Percentiles rank a stretch among this genome's conserved stretches.
Evolutionary conservation across 768 basidiomycete genomes (phyloP).

Genomic region (Boletus rex-veris): DNA sequence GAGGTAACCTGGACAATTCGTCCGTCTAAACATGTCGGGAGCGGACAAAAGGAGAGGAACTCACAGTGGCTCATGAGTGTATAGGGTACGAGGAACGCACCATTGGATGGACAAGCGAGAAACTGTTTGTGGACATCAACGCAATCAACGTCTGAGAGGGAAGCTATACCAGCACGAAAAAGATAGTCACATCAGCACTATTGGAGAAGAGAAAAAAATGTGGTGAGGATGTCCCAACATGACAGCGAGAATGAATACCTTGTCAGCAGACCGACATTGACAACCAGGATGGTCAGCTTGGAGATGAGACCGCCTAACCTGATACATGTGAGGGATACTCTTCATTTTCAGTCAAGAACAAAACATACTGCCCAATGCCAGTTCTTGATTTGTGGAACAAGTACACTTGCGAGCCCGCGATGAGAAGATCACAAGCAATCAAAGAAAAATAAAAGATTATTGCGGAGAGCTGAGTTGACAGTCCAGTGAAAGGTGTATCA

Average conservation of each 20-base stretch:
- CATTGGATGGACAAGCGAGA: slow-evolving; percentile 34
- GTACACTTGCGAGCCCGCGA: slow-evolving; percentile 34
- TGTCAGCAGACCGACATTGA: slow-evolving; percentile 36
- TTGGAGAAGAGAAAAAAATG: neutral
- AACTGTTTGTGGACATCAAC: slow-evolving; percentile 23
- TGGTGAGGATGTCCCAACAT: neutral
- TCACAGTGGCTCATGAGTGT: slow-evolving; percentile 38
- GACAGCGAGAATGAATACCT: slow-evolving; percentile 19
- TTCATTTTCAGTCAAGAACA: neutral
- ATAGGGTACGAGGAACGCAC: slow-evolving; percentile 35
- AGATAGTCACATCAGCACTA: slow-evolving; percentile 29
- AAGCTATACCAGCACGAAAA: slow-evolving; percentile 24
- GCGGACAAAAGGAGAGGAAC: neutral
- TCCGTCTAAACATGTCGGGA: neutral
- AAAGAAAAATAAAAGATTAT: slow-evolving; percentile 33
- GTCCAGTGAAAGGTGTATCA: neutral
- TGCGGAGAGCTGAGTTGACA: slow-evolving; percentile 26
- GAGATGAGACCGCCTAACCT: slow-evolving; percentile 34
- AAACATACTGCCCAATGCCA: slow-evolving; percentile 27
- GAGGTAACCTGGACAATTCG: slow-evolving; percentile 29
- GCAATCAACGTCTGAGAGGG: neutral
- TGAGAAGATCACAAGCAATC: slow-evolving; percentile 32
- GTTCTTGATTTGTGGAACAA: slow-evolving; percentile 32
- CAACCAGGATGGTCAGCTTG: slow-evolving; percentile 31
- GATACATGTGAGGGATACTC: neutral